These are phyloP conservation scores for Trichothecium roseum DNA, from an alignment of 2,329 filamentous ascomycete genomes.

Conservation along the genomic window DNA sequence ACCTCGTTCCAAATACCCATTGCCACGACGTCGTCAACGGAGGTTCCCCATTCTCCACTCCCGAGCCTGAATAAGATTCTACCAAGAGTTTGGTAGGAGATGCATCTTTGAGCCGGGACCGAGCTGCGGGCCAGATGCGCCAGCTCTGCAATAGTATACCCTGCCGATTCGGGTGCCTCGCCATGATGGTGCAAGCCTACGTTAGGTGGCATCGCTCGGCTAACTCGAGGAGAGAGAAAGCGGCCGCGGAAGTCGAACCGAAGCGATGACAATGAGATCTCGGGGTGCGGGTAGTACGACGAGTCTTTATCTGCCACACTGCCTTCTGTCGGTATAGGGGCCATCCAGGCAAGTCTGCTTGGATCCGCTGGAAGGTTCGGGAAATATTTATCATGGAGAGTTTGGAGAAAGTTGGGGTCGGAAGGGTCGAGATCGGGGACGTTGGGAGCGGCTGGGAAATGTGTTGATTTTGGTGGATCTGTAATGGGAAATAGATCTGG, in stretches of 20 bases:
- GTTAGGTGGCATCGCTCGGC: constrained; percentile 63
- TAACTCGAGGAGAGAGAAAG: constrained; percentile 66
- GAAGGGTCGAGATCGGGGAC: constrained; percentile 70
- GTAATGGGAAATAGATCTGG: constrained; percentile 31
- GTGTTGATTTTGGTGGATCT: constrained; percentile 33
- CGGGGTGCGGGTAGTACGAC: constrained; percentile 71
- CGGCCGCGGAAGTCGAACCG: constrained; percentile 82
- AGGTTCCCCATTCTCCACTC: constrained; percentile 56
- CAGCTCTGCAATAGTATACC: constrained; percentile 85
- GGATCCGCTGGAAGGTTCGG: constrained; percentile 78
- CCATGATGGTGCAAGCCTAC: constrained; percentile 89
- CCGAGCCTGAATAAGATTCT: constrained; percentile 77
- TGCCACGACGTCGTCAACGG: constrained; percentile 47
- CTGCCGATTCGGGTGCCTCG: constrained; percentile 82
- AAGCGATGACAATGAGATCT: constrained; percentile 64
- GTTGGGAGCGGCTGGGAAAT: constrained; percentile 48
- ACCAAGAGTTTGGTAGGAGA: constrained; percentile 86
- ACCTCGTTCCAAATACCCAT: constrained; percentile 76
- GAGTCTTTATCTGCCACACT: constrained; percentile 58
- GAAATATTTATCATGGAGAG: constrained; percentile 89
- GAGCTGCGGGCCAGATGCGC: constrained; percentile 70
- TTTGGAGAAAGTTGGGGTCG: constrained; percentile 71
- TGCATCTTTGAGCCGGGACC: constrained; percentile 77
- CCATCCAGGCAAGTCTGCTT: constrained; percentile 82
- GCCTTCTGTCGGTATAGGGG: constrained; percentile 54